phyloP scores from a whole-genome alignment of 371 early-diverging fungal genomes.

The Syncephalastrum racemosum region DNA sequence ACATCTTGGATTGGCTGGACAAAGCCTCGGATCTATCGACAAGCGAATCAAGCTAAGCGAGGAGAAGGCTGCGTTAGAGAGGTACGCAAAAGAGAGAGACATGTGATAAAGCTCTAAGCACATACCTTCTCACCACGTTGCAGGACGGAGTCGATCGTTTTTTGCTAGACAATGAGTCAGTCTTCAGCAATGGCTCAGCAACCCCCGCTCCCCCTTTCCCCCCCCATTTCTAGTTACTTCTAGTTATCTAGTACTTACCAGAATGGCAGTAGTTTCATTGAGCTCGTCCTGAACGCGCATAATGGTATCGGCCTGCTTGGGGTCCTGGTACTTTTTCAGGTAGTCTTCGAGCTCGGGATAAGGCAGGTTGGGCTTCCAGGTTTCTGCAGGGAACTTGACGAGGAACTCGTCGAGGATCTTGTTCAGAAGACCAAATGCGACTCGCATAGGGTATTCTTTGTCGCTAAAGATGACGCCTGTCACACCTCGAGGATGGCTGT shows the following conservation, averaged over 20 bases:
- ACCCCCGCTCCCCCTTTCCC: not conserved
- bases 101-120: not conserved
- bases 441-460: slow-evolving; percentile 90
- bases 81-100: not conserved
- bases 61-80: not conserved
- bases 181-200: slow-evolving; percentile 1
- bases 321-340: slow-evolving; percentile 87
- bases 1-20: slow-evolving; percentile 91
- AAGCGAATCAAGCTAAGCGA: slow-evolving; percentile 79
- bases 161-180: slow-evolving; percentile 59
- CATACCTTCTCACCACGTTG: slow-evolving; percentile 92
- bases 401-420: slow-evolving; percentile 89
- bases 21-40: slow-evolving; percentile 91
- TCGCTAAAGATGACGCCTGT: slow-evolving; percentile 84
- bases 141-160: slow-evolving; percentile 96
- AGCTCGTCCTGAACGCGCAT: slow-evolving; percentile 96
- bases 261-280: slow-evolving; percentile 95
- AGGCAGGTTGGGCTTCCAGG: slow-evolving; percentile 52
- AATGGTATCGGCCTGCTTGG: slow-evolving; percentile 91
- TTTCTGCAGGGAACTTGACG: slow-evolving; percentile 59
- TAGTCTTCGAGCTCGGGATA: slow-evolving; percentile 78
- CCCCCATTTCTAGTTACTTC: slow-evolving; percentile 3
- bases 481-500: slow-evolving; percentile 72
- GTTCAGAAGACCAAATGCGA: slow-evolving; percentile 85
- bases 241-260: slow-evolving; percentile 49